Evolutionary conservation across 2,329 filamentous ascomycete genomes (phyloP).

Genomic region (Huntiella bhutanensis): DNA sequence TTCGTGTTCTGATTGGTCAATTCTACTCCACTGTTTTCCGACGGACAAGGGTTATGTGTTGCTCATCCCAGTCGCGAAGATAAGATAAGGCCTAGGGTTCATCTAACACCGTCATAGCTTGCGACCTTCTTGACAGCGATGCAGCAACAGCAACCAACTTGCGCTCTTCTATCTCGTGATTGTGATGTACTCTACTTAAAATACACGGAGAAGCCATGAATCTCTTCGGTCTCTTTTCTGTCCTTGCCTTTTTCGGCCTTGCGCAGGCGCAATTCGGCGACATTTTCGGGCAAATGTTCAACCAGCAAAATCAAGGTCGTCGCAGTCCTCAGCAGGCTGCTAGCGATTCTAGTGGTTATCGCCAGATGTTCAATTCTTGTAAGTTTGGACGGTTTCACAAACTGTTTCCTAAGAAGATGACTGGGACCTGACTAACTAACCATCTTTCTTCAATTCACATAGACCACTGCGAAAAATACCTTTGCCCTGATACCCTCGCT

Average conservation of each 20-base stretch:
- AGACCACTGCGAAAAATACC: conserved; percentile 83
- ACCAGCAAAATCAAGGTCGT: conserved; percentile 23
- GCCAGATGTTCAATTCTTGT: conserved; percentile 50
- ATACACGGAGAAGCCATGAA: neutral
- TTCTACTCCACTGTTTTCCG: conserved; percentile 2
- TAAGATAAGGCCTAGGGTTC: conserved; percentile 8
- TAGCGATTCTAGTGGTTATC: conserved; percentile 70
- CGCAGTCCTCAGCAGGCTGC: conserved; percentile 59
- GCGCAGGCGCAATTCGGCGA: conserved; percentile 59
- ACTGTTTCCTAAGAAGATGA: too few relatives aligned
- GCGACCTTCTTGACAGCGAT: neutral
- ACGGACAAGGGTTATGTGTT: conserved; percentile 6
- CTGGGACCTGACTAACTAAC: neutral
- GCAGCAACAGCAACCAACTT: neutral
- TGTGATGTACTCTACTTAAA: neutral
- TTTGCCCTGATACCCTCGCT: conserved; percentile 83
- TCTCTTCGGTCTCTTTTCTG: conserved; percentile 2
- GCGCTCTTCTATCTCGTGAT: neutral
- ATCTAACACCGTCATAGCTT: neutral
- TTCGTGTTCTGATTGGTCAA: conserved; percentile 6
- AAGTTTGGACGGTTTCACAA: conserved; percentile 14
- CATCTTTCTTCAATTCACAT: conserved; percentile 1
- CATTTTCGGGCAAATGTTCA: conserved; percentile 98
- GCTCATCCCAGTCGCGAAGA: neutral
- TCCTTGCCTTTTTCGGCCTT: conserved; percentile 5